A percentile compares a stretch with the other conserved stretches of the same genome.
phyloP scores from a whole-genome alignment of 768 basidiomycete genomes.

The Boletus sp. region DNA sequence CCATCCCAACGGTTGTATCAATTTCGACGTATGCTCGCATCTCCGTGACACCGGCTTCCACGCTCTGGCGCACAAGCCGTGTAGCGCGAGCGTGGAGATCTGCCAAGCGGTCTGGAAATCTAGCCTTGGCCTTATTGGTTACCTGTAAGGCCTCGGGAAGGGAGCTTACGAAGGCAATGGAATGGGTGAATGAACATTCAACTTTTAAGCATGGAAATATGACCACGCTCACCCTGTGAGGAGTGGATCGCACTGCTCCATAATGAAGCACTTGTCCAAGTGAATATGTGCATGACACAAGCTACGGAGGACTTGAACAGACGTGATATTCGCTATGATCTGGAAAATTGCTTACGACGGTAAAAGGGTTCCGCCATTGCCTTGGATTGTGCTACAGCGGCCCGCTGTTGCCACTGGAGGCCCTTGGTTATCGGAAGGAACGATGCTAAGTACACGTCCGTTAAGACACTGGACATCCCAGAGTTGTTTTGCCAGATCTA shows the following conservation, averaged over 20 bases:
- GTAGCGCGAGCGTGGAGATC: slow-evolving; percentile 54
- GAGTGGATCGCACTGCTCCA: slow-evolving; percentile 52
- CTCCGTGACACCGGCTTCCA: slow-evolving; percentile 59
- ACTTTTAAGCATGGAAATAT: neutral
- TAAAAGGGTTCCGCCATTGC: slow-evolving; percentile 30
- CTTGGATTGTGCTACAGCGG: slow-evolving; percentile 14
- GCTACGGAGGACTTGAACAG: slow-evolving; percentile 18
- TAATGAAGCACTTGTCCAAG: slow-evolving; percentile 67
- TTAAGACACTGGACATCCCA: slow-evolving; percentile 34
- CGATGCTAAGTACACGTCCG: slow-evolving; percentile 28
- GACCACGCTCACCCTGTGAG: slow-evolving; percentile 46
- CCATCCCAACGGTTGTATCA: slow-evolving; percentile 50
- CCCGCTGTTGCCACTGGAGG: neutral
- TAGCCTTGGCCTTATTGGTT: slow-evolving; percentile 50
- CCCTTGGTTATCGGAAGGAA: slow-evolving; percentile 10
- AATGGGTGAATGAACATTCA: slow-evolving; percentile 1
- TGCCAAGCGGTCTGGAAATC: slow-evolving; percentile 40
- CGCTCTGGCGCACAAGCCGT: slow-evolving; percentile 54
- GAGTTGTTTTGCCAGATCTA: slow-evolving; percentile 23
- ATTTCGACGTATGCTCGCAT: slow-evolving; percentile 73
- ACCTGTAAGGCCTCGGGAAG: slow-evolving; percentile 55
- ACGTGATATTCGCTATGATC: slow-evolving; percentile 15
- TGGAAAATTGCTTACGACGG: slow-evolving; percentile 28
- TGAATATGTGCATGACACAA: slow-evolving; percentile 66
- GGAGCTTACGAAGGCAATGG: slow-evolving; percentile 35